Percentiles rank a stretch among this genome's conserved stretches.
Conservation (phyloP, 2,329 filamentous ascomycete genomes). For the Curvularia lunata region DNA sequence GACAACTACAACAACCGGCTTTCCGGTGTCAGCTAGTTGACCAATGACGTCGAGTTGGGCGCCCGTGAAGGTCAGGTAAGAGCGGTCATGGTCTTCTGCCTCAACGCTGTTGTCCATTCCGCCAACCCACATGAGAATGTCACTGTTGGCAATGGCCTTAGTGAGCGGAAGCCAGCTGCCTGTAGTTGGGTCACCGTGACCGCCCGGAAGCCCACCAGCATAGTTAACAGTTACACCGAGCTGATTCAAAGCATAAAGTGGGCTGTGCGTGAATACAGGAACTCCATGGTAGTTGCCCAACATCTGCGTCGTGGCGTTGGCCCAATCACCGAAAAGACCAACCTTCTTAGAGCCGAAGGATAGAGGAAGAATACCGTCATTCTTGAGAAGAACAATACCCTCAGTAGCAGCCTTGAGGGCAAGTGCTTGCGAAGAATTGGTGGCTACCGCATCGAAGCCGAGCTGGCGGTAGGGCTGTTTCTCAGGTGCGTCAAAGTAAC, state of each 20-base stretch:
- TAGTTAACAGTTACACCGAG: conserved; percentile 50
- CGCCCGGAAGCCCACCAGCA: conserved; percentile 30
- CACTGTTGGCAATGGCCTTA: conserved; percentile 47
- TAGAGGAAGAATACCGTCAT: conserved; percentile 59
- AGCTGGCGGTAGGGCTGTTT: conserved; percentile 35
- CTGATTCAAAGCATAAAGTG: conserved; percentile 59
- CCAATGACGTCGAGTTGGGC: conserved; percentile 60
- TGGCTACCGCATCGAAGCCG: conserved; percentile 55
- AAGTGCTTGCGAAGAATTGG: conserved; percentile 60
- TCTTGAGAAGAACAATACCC: conserved; percentile 60
- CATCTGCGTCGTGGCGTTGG: conserved; percentile 61
- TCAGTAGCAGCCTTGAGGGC: conserved; percentile 61
- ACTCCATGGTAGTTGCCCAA: conserved; percentile 66
- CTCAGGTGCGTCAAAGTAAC: conserved; percentile 51
- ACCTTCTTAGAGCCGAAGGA: conserved; percentile 51
- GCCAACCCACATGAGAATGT: conserved; percentile 62
- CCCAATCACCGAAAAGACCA: conserved; percentile 66
- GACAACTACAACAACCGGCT: conserved; percentile 61
- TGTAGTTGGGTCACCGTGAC: conserved; percentile 39
- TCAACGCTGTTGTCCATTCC: conserved; percentile 63
- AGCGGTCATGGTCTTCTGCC: conserved; percentile 60
- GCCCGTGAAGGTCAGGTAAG: conserved; percentile 59
- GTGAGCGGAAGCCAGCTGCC: conserved; percentile 27
- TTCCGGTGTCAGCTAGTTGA: conserved; percentile 55
- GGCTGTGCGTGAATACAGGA: conserved; percentile 62